Evolutionary conservation across 768 basidiomycete species (phyloP).

Genomic region (Albatrellus ellisii): DNA sequence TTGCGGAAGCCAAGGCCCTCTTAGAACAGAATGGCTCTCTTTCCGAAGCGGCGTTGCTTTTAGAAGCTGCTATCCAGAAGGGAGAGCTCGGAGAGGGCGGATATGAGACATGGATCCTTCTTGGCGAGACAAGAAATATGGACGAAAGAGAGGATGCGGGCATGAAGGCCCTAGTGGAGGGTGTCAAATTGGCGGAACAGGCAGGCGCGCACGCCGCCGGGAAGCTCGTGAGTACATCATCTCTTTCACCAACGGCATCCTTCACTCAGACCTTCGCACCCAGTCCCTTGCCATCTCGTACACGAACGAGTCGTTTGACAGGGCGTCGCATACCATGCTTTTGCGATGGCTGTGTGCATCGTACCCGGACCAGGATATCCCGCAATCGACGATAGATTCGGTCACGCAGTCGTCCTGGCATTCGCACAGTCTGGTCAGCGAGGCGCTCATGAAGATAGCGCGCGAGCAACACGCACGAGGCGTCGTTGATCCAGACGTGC

Average conservation of each 20-base stretch:
- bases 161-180: conserved; percentile 67
- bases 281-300: conserved; percentile 94
- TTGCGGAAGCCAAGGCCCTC: conserved; percentile 65
- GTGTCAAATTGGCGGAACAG: conserved; percentile 51
- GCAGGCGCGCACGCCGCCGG: conserved; percentile 53
- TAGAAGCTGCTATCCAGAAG: conserved; percentile 84
- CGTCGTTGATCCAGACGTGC: conserved; percentile 76
- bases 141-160: conserved; percentile 78
- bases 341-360: conserved; percentile 71
- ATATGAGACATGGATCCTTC: conserved; percentile 84
- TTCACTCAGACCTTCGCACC: conserved; percentile 8
- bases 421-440: conserved; percentile 64
- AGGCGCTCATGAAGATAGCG: conserved; percentile 74
- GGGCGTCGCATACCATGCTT: conserved; percentile 75
- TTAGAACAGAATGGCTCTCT: conserved; percentile 75
- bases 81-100: conserved; percentile 72
- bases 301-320: conserved; percentile 87
- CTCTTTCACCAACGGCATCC: background rate
- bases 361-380: conserved; percentile 42
- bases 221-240: conserved; percentile 45
- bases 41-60: conserved; percentile 71
- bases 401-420: conserved; percentile 62
- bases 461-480: conserved; percentile 67
- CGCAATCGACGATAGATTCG: conserved; percentile 42
- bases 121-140: conserved; percentile 85